Evolutionary conservation across 2,329 filamentous ascomycete species (phyloP).

Genomic region (Trichoderma sp.): DNA sequence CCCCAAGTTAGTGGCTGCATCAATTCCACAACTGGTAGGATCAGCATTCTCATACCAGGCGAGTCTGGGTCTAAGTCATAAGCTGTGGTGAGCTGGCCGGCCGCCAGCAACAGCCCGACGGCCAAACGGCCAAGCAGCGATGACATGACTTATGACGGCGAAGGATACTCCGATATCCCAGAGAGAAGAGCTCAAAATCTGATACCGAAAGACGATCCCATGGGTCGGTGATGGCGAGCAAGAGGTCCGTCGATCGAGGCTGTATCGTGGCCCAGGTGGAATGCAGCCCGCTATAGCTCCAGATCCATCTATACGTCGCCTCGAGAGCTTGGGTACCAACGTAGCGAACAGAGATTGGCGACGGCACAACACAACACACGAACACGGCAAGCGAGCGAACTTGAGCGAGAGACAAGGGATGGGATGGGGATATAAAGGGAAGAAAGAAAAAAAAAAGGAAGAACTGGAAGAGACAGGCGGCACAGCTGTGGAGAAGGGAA

Average conservation of each 20-base stretch:
- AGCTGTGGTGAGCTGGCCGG: constrained; percentile 30
- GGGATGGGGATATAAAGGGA: constrained; percentile 1
- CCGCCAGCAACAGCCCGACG: constrained; percentile 28
- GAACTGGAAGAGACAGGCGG: constrained; percentile 3
- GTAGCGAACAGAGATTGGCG: not conserved
- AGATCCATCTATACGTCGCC: not conserved
- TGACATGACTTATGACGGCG: constrained; percentile 28
- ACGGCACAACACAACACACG: not conserved
- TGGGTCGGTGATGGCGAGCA: not conserved
- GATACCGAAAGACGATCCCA: constrained; percentile 1
- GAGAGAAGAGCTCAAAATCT: constrained; percentile 19
- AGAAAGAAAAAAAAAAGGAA: constrained; percentile 18
- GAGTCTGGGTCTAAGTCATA: constrained; percentile 41
- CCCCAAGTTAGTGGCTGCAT: not conserved
- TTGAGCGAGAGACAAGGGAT: constrained; percentile 16
- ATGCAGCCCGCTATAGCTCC: not conserved
- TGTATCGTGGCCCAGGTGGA: not conserved
- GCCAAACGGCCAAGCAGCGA: constrained; percentile 25
- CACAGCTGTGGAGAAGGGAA: constrained; percentile 18
- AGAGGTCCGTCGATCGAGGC: not conserved
- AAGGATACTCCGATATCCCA: not conserved
- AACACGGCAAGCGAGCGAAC: constrained; percentile 15
- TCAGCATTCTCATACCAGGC: constrained; percentile 29
- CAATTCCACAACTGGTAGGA: not conserved
- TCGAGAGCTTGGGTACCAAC: not conserved